Base-by-base conservation (phyloP, 352 stramenopile genomes). In the Phytophthora litchii region DNA sequence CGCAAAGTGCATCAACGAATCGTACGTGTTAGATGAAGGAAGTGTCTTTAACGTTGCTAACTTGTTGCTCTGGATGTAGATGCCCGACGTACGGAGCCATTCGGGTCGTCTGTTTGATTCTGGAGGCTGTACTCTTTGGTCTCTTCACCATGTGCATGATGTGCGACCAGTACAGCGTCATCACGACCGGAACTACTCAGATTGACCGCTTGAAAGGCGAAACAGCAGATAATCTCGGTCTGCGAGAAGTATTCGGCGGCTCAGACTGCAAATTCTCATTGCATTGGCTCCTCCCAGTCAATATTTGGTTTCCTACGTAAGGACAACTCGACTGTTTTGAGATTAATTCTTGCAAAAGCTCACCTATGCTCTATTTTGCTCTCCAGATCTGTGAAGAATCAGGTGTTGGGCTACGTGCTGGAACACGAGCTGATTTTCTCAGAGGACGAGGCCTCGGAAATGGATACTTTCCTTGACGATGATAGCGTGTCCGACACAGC, bases 91-190 rank as follows among this genome's bases (percentile, higher is more conserved):
- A 88, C 54, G 84, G 80, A 42, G 86, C 84, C 4, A 70, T 95
- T 23, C 80, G 79, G 10, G 79, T 97, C 21, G 74, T 97, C 14
- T 86, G 92, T 35, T 73, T 97, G 34, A 81, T 96, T 29, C 74
- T 96, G 7, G 89, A 97, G 58, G 77, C 86, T 21, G 73, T 98
- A 34, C 78, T 99, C 14, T 99, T 99, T 70, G 97, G 97, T 3
- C 79, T 99, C 35, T 99, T 99, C 75, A 99, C 97, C 27, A 80
- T 97, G 57, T 99, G 97, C 74, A 99, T 99, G 94, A 96, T 98
- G 83, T 95, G 92, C 70, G 97, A 99, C 78, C 97, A 99, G 82
- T 98, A 94, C 76, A 97, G 92, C 70, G 95, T 99, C 31, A 96
- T 99, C 35, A 90, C 80, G 16, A 98, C 93, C 0, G 96, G 97